Base-by-base conservation (phyloP, 768 basidiomycete species). In the Xerocomellus intermedius region DNA sequence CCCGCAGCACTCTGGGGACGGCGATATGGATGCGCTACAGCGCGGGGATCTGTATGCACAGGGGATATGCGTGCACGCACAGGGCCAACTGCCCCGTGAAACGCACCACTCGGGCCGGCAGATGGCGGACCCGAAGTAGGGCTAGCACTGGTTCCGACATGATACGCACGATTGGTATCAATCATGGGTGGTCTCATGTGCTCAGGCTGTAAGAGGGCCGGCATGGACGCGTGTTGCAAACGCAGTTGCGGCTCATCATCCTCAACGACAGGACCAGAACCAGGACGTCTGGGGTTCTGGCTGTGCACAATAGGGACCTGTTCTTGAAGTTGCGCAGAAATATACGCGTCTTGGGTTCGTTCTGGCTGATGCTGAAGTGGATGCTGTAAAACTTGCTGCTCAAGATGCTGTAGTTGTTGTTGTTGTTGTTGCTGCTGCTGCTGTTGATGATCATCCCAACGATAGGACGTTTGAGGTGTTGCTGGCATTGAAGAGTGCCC, bases 401-500 rank as follows among this genome's bases (percentile, higher is more conserved):
- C 68, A 64, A 69, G 64, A 22, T 28, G 62, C 10, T 76, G 71
- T 35, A 2, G 38, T 7, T 71, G 68, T n/a, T 71, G 71, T 17
- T 69, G 70, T 50, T 69, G 68, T 14, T 63, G 59, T 14, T 69
- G 72, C 19, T 67, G 69, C 24, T 55, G 56, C 26, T 52, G 44
- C n/a, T 46, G 45, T 33, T 46, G 55, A 13, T 48, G 56, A n/a
- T 75, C 76, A 74, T 74, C 72, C 73, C 74, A 74, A 53, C 74
- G 74, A 69, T 66, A 76, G 52, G 59, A 60, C 43, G 67, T 72
- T 63, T 73, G 73, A 12, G 82, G 80, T 13, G 80, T 80, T 26
- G 79, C 66, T 43, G 82, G 76, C 61, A 73, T 73, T 28, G 80
- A 78, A 67, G 74, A 74, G 65, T 75, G 72, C 67, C 79, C 79